These are phyloP conservation scores for Ogataea dorogensis DNA, from an alignment of 805 yeast genomes.

Conservation along the genomic window DNA sequence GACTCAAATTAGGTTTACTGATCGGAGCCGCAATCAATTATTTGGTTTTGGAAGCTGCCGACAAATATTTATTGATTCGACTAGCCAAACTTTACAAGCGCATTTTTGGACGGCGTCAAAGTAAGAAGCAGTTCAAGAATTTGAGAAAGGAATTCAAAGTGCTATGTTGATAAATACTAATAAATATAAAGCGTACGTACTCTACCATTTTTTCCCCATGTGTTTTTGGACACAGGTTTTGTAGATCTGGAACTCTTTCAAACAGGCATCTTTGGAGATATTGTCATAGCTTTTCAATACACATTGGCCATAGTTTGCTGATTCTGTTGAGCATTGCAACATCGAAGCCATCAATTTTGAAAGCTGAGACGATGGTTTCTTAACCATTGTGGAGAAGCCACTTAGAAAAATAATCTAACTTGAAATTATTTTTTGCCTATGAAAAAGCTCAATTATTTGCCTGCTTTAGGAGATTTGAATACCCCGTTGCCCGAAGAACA, in stretches of 20 bases:
- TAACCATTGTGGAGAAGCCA: slow-evolving; percentile 11
- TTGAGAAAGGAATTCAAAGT: slow-evolving; percentile 29
- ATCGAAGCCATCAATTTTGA: slow-evolving; percentile 33
- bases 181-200: slow-evolving; percentile 1
- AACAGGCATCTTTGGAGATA: slow-evolving; percentile 52
- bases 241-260: slow-evolving; percentile 47
- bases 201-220: slow-evolving; percentile 33
- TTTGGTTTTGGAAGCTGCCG: slow-evolving; percentile 43
- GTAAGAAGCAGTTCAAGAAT: slow-evolving; percentile 40
- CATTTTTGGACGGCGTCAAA: slow-evolving; percentile 29
- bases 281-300: slow-evolving; percentile 48
- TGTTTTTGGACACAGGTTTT: slow-evolving; percentile 46
- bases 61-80: slow-evolving; percentile 41
- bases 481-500: slow-evolving; percentile 71
- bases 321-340: slow-evolving; percentile 28
- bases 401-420: not conserved
- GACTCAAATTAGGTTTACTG: slow-evolving; percentile 53
- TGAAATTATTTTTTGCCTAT: slow-evolving; percentile 9
- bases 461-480: slow-evolving; percentile 29
- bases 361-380: slow-evolving; percentile 31
- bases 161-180: slow-evolving; percentile 10
- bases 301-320: slow-evolving; percentile 53
- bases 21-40: slow-evolving; percentile 49
- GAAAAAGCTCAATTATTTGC: slow-evolving; percentile 30
- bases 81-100: slow-evolving; percentile 42